Base-by-base conservation (phyloP, 352 stramenopile genomes). In the Blastocystis sp. region DNA sequence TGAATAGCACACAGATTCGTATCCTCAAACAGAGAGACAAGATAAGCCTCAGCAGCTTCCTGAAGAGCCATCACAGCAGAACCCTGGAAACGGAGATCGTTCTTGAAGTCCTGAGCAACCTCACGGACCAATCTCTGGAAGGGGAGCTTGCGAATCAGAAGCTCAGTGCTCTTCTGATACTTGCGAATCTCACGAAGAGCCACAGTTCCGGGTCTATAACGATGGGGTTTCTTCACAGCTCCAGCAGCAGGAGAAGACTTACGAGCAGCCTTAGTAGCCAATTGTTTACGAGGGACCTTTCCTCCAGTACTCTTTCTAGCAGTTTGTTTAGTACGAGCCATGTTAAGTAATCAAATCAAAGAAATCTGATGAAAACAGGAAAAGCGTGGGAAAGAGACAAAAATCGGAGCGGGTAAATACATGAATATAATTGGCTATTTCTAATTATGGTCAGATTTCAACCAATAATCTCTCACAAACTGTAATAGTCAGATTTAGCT, bases 1-100 rank as follows among this genome's bases (percentile, higher is more conserved):
- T 98, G 95, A 90, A 98, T 98, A 77, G 95, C 95, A 91, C 94
- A 97, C 62, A 97, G 91, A 93, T 98, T 98, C 62, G 95, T 97
- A 91, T 98, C 95, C 90, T 98, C 95, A 82, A 98, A 98, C 56
- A 98, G 93, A 42, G 94, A 94, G 24, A 98, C 94, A 15, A 98
- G 93, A 91, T 98, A 98, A 42, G 95, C 95, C 91, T 98, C 95
- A 30, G 94, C 93, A 54, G 95, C 94, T 91, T 97, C 94, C 93
- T 97, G 94, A 40, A 97, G 92, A 51, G 94, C 94, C 75, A 97
- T 91, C 70, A 97, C 94, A 57, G 96, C 96, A 59, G 95, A 97
- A 78, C 92, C 94, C 93, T 98, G 96, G 93, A 98, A 98, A 76
- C 95, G 94, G 89, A 98, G 92, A 92, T 98, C 96, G 24, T 94